Conservation (phyloP, 371 early-diverging fungal species). For the Mucor mucedo region DNA sequence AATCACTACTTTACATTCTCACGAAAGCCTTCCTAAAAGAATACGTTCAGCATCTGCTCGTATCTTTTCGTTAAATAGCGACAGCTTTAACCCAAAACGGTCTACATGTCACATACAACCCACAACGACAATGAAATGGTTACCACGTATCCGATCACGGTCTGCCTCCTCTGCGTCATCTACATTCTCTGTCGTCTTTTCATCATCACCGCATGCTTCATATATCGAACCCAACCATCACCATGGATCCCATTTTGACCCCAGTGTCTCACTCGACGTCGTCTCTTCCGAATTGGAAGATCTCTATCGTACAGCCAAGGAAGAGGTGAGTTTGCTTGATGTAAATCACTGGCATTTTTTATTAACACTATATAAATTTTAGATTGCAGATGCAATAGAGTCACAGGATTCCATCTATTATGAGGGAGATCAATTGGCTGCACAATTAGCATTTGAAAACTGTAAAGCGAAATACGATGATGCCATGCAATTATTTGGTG, state of each 20-base stretch:
- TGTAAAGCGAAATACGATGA: conserved; percentile 23
- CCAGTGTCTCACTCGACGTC: conserved; percentile 7
- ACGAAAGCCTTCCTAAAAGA: conserved; percentile 25
- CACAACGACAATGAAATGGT: conserved; percentile 24
- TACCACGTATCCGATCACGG: conserved; percentile 24
- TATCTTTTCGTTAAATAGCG: conserved; percentile 17
- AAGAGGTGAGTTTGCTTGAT: conserved; percentile 26
- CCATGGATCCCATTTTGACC: background rate
- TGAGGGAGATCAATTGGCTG: conserved; percentile 25
- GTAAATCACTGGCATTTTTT: background rate
- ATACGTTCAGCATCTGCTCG: conserved; percentile 27
- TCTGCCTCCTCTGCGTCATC: conserved; percentile 29
- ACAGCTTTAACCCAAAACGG: conserved; percentile 5
- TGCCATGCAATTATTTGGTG: conserved; percentile 19
- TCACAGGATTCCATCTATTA: conserved; percentile 40
- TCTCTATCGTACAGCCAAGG: conserved; percentile 22
- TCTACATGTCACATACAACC: conserved; percentile 9
- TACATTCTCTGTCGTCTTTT: conserved; percentile 24
- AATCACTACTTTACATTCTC: conserved; percentile 2
- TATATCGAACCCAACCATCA: conserved; percentile 1
- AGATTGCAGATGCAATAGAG: conserved; percentile 35
- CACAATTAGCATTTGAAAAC: conserved; percentile 22
- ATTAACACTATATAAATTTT: background rate
- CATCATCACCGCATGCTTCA: conserved; percentile 3
- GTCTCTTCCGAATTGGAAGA: conserved; percentile 25